Conservation (phyloP, 208 protist genomes). For the Crithidia thermophila region DNA sequence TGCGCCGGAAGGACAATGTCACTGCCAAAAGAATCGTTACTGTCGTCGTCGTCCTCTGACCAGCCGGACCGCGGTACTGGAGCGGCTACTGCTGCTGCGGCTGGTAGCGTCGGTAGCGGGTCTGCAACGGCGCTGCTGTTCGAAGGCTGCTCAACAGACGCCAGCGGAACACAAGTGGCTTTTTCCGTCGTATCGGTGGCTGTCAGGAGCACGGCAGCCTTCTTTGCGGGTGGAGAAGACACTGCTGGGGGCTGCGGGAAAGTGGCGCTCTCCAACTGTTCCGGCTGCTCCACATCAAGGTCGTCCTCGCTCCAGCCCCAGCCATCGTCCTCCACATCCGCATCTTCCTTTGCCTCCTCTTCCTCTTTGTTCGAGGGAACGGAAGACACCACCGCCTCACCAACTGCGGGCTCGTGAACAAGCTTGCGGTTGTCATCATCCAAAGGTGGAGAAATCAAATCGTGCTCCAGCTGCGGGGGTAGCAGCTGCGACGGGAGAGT, state of each 20-base stretch:
- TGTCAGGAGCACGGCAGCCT: no score
- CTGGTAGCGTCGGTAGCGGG: background rate
- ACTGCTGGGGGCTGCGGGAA: no score
- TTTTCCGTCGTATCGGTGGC: no score
- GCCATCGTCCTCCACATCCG: slow-evolving; percentile 8
- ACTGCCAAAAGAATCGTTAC: slow-evolving; percentile 1
- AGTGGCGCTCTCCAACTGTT: no score
- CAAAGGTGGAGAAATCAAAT: no score
- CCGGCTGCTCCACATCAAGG: background rate
- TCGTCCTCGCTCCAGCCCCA: slow-evolving; percentile 22
- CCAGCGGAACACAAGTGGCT: no score
- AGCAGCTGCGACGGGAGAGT: no score
- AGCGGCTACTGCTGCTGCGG: background rate
- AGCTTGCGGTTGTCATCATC: background rate
- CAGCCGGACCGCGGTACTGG: background rate
- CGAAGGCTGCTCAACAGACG: no score
- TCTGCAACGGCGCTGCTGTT: background rate
- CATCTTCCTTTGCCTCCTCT: background rate
- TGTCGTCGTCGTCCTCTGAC: slow-evolving; percentile 9
- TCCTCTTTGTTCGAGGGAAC: background rate
- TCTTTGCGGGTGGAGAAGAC: no score
- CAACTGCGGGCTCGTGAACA: no score
- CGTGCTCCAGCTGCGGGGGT: no score
- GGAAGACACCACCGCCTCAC: background rate
- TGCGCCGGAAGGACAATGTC: background rate